phyloP scores from a whole-genome alignment of 345 rosid genomes.

The Cardamine resedifolia region DNA sequence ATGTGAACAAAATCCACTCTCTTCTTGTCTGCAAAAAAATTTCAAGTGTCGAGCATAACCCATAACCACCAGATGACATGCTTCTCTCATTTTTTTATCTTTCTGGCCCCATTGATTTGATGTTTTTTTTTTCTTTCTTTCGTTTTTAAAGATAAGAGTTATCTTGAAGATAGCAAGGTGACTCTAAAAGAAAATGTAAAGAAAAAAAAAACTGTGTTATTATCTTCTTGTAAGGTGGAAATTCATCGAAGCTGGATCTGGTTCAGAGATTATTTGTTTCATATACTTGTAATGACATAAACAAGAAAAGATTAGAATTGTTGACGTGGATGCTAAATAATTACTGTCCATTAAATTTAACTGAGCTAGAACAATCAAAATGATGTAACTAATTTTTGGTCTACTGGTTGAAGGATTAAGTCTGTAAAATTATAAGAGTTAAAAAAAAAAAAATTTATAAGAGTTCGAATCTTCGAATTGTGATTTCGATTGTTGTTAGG shows the following conservation, averaged over 20 bases:
- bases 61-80: constrained; percentile 17
- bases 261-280: neutral
- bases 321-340: neutral
- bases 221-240: constrained; percentile 3
- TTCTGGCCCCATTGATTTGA: constrained; percentile 26
- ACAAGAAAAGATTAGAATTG: neutral
- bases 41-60: constrained; percentile 14
- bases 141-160: neutral
- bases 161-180: constrained; percentile 8
- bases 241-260: neutral
- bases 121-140: constrained; percentile 9
- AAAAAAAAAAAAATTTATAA: no score
- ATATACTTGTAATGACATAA: neutral
- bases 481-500: neutral
- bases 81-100: constrained; percentile 14
- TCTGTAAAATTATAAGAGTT: no score
- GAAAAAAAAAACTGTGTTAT: neutral
- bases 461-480: neutral
- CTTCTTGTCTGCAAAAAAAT: constrained; percentile 30
- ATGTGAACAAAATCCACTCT: constrained; percentile 30
- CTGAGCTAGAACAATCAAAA: neutral
- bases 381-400: neutral
- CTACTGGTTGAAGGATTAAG: neutral
- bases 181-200: neutral
- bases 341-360: neutral